Conservation (phyloP, 2,329 filamentous ascomycete species). For the Aureobasidium melanogenum region DNA sequence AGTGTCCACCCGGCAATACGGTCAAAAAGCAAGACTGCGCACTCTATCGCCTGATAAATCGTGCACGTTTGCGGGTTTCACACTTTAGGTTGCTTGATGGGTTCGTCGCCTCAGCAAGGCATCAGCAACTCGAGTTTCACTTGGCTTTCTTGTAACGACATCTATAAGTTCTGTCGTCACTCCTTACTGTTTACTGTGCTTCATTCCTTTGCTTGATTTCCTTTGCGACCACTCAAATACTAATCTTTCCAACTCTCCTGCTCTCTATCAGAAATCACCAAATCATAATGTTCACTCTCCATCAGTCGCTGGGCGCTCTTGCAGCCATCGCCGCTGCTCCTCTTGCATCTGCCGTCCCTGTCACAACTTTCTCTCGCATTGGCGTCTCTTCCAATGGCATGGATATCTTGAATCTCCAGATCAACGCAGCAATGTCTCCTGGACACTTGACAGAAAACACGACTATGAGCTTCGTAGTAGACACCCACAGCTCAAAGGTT, state of each 20-base stretch:
- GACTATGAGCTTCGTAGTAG: conserved; percentile 11
- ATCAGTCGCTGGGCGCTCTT: neutral
- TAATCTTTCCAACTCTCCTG: neutral
- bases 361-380: neutral
- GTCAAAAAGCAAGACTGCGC: neutral
- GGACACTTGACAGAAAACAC: conserved; percentile 1
- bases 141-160: neutral
- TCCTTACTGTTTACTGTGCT: neutral
- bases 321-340: conserved; percentile 1
- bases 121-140: neutral
- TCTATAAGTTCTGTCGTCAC: neutral
- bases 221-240: neutral
- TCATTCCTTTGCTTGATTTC: neutral
- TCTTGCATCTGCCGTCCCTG: neutral
- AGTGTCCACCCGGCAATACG: neutral
- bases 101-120: neutral
- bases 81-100: neutral
- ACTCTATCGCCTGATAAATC: neutral
- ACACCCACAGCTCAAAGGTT: neutral
- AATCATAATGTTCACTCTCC: conserved; percentile 7
- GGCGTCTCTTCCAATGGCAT: neutral
- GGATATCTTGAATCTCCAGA: neutral
- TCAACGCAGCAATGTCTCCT: neutral
- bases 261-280: neutral
- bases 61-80: conserved; percentile 2